Evolutionary conservation across 805 yeast genomes (phyloP).

Genomic region (Blastobotrys robertii): DNA sequence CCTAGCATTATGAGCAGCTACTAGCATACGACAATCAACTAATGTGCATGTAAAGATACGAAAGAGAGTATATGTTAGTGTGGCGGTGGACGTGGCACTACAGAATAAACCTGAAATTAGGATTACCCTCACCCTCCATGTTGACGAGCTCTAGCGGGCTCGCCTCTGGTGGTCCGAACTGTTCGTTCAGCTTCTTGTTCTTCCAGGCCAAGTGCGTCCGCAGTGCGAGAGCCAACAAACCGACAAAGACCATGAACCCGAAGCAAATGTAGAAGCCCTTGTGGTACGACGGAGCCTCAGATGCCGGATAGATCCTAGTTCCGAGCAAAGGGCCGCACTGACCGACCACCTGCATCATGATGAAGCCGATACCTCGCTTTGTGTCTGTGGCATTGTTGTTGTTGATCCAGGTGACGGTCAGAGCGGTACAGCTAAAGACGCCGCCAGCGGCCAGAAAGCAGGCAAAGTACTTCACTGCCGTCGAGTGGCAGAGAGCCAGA

Average conservation of each 20-base stretch:
- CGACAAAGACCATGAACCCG: constrained; percentile 11
- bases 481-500: constrained; percentile 17
- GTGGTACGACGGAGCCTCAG: constrained; percentile 13
- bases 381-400: constrained; percentile 14
- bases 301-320: constrained; percentile 19
- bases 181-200: constrained; percentile 13
- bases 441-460: constrained; percentile 21
- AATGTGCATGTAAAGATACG: background rate
- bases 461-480: constrained; percentile 23
- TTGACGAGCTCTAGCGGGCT: constrained; percentile 2
- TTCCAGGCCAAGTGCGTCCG: constrained; percentile 8
- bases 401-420: background rate
- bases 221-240: constrained; percentile 8
- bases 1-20: background rate
- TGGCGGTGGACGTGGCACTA: background rate
- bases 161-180: constrained; percentile 10
- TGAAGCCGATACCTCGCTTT: constrained; percentile 22
- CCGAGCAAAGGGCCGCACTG: constrained; percentile 25
- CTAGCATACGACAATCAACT: background rate
- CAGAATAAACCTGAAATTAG: constrained; percentile 13
- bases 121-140: constrained; percentile 8
- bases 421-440: constrained; percentile 7
- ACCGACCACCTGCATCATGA: constrained; percentile 22
- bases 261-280: constrained; percentile 18
- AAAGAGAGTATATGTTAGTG: background rate